phyloP scores from a whole-genome alignment of 179 eudicot genomes.

The Beta lomatogona region DNA sequence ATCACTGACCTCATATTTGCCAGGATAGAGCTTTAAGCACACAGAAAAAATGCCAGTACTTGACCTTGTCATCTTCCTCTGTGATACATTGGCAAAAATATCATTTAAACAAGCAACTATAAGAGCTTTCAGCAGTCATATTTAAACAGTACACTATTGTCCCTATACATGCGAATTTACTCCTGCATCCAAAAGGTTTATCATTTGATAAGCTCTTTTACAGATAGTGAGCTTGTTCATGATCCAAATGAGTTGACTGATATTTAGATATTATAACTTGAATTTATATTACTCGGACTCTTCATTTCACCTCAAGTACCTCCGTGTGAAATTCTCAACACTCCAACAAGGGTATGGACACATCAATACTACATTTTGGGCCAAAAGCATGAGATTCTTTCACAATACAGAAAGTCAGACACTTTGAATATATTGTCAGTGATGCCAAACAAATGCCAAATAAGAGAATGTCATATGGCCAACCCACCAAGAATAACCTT shows the following conservation, averaged over 20 bases:
- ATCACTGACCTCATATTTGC: conserved; percentile 71
- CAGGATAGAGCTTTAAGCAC: conserved; percentile 73
- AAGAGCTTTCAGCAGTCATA: not conserved
- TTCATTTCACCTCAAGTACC: too few species aligned
- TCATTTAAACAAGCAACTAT: not conserved
- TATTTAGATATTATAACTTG: not conserved
- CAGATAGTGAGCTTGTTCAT: not conserved
- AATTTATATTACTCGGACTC: too few species aligned
- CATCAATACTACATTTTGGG: too few species aligned
- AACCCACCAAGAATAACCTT: not conserved
- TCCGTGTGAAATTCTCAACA: too few species aligned
- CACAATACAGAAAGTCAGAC: too few species aligned
- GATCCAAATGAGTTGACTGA: not conserved
- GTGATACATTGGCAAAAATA: conserved; percentile 20
- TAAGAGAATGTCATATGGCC: not conserved
- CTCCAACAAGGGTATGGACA: too few species aligned
- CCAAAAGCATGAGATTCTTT: too few species aligned
- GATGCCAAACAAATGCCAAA: not conserved
- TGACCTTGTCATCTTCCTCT: conserved; percentile 88
- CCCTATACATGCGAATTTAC: not conserved
- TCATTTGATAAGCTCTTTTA: not conserved
- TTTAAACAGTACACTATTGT: not conserved
- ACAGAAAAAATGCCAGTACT: conserved; percentile 65
- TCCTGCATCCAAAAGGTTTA: not conserved
- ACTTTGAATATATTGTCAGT: not conserved